Evolutionary conservation across 108 stramenopile species (phyloP).

Genomic region (Cyclotella distinguenda): DNA sequence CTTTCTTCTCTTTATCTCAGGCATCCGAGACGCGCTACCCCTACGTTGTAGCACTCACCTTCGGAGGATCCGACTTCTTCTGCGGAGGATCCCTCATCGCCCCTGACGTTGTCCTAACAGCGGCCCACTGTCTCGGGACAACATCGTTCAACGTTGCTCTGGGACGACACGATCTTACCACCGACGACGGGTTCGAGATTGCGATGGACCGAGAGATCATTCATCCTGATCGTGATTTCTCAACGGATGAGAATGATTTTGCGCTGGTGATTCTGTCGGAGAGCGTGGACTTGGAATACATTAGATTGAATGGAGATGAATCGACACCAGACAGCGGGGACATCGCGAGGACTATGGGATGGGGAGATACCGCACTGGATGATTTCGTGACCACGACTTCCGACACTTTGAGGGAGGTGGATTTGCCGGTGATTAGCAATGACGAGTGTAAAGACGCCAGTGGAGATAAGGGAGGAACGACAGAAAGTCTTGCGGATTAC

Average conservation of each 20-base stretch:
- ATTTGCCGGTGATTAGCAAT: constrained; percentile 43
- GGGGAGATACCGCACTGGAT: constrained; percentile 1
- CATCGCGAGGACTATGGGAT: not conserved
- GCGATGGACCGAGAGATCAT: not conserved
- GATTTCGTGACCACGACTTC: not conserved
- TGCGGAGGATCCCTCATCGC: constrained; percentile 32
- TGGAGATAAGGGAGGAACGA: not conserved
- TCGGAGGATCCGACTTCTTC: not conserved
- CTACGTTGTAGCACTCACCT: constrained; percentile 6
- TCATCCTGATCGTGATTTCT: constrained; percentile 40
- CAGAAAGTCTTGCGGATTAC: constrained; percentile 9
- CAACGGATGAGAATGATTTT: constrained; percentile 42
- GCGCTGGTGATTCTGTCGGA: constrained; percentile 25
- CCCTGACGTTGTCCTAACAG: constrained; percentile 16
- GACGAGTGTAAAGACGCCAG: constrained; percentile 21
- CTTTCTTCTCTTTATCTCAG: not conserved
- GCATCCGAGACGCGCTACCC: not conserved
- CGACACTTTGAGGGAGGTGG: constrained; percentile 34
- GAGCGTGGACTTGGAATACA: not conserved
- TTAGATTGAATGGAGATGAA: constrained; percentile 19
- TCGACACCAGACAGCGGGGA: not conserved
- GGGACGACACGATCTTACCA: constrained; percentile 1
- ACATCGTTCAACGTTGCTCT: not conserved
- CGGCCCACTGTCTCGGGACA: constrained; percentile 2
- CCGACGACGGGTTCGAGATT: not conserved